Conservation (phyloP, 768 basidiomycete species). For the Lyophyllum decastes region DNA sequence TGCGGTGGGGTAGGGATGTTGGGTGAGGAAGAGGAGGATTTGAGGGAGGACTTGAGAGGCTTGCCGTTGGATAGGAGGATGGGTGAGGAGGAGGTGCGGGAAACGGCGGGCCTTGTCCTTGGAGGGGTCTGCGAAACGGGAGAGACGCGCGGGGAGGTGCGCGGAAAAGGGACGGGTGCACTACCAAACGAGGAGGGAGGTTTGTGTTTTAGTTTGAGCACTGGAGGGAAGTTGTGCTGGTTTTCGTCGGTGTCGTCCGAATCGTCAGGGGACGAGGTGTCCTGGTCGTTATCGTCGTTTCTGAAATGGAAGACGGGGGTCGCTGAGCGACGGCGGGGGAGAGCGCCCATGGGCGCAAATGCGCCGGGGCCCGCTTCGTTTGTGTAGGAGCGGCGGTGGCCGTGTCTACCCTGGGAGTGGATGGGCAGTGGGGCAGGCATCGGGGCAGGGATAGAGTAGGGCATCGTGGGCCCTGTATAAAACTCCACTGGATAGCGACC, state of each 20-base stretch:
- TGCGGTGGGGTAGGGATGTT: conserved; percentile 40
- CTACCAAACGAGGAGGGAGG: conserved; percentile 19
- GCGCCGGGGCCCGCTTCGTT: conserved; percentile 47
- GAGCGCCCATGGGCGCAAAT: conserved; percentile 45
- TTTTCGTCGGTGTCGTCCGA: conserved; percentile 23
- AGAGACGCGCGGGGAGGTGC: conserved; percentile 16
- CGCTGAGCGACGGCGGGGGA: conserved; percentile 33
- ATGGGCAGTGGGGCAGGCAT: conserved; percentile 21
- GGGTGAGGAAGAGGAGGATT: conserved; percentile 55
- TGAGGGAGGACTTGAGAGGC: conserved; percentile 85
- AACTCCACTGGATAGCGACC: not conserved
- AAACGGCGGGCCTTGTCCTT: conserved; percentile 27
- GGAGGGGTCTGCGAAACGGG: not conserved
- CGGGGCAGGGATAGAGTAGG: conserved; percentile 29
- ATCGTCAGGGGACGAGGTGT: conserved; percentile 17
- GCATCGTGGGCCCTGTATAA: conserved; percentile 21
- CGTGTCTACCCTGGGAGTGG: conserved; percentile 30
- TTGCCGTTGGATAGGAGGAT: conserved; percentile 74
- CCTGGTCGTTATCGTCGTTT: conserved; percentile 34
- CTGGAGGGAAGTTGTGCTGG: not conserved
- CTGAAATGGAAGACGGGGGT: conserved; percentile 39
- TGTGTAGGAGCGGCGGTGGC: conserved; percentile 39
- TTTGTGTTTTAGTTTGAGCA: conserved; percentile 22
- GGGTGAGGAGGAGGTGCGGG: conserved; percentile 37
- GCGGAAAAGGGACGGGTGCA: conserved; percentile 11